Evolutionary conservation across 768 basidiomycete species (phyloP), one percentile per base, ranked within the genome.

Genomic region (Lactarius pseudohatsudake): DNA sequence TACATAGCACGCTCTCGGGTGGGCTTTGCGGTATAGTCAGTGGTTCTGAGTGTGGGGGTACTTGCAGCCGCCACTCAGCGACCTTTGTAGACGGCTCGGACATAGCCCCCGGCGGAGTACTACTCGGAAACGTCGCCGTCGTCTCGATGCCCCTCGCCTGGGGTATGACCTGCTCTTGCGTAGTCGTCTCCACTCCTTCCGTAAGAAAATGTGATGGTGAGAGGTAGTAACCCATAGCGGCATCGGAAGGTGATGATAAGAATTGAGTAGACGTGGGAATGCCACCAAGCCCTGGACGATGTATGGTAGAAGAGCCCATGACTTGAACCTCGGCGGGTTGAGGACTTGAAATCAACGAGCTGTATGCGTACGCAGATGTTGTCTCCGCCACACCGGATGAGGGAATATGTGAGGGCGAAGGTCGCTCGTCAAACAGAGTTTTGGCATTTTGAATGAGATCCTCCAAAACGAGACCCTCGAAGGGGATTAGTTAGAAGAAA

Each of bases 341-440:
- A 5, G 47, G n/a, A 15, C 22, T 15, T 2, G 7, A 50, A 47
- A 13, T 11, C n/a, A 9, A 20, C 20, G 45, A 45, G 9, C 3
- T 2, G 45, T 45, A 45, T 8, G 45, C n/a, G n/a, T 3, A 22
- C n/a, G n/a, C 0, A 5, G 41, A 41, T 7, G 6, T 41, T 41
- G 16, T 1, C 6, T 41, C 41, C 2, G 41, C 41, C 41, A 41
- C 6, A 41, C 15, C 1, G 2, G 16, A 15, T 41, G 41, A 18
- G 16, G 41, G 41, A 3, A 18, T 15, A 0, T 0, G 16, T 1
- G 6, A 15, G 6, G 0, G 6, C 41, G 41, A 0, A 22, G n/a
- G 10, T 0, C 0, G 45, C 10, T 47, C 45, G 4, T 38, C 45
- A 47, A 47, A 47, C 8, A 22, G 45, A 1, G 4, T 47, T 9